phyloP scores from a whole-genome alignment of 495 filamentous ascomycete genomes.

The Penicillium flavigenum region DNA sequence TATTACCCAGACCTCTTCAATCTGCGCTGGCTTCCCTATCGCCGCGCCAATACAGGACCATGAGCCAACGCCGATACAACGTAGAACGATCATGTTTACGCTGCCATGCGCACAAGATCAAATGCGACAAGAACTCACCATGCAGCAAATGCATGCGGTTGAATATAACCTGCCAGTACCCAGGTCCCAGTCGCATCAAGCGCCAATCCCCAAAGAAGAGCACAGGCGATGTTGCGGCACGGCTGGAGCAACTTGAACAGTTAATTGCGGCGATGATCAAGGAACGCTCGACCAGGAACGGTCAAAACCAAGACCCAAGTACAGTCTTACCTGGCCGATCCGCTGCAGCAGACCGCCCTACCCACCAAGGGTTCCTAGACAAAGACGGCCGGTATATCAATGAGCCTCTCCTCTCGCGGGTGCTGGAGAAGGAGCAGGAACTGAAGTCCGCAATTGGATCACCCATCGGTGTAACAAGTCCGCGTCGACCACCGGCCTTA shows the following conservation, averaged over 20 bases:
- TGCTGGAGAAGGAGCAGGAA: conserved; percentile 30
- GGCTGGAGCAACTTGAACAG: conserved; percentile 34
- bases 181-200: conserved; percentile 29
- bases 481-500: conserved; percentile 13
- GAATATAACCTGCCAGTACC: conserved; percentile 33
- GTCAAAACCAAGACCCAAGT: not conserved
- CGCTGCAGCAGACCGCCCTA: not conserved
- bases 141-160: conserved; percentile 31
- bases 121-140: conserved; percentile 35
- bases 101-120: conserved; percentile 40
- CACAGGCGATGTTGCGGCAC: conserved; percentile 22
- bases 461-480: conserved; percentile 13
- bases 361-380: conserved; percentile 23
- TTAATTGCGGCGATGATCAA: conserved; percentile 20
- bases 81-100: conserved; percentile 37
- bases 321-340: not conserved
- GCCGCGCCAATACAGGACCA: not conserved
- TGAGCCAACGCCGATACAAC: conserved; percentile 26
- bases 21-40: not conserved
- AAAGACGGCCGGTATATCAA: conserved; percentile 33
- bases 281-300: not conserved
- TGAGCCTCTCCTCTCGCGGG: conserved; percentile 30
- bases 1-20: not conserved
- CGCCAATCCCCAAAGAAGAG: conserved; percentile 27
- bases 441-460: conserved; percentile 28